Evolutionary conservation across 2,329 filamentous ascomycete species (phyloP).

Genomic region (Plenodomus lindquistii): DNA sequence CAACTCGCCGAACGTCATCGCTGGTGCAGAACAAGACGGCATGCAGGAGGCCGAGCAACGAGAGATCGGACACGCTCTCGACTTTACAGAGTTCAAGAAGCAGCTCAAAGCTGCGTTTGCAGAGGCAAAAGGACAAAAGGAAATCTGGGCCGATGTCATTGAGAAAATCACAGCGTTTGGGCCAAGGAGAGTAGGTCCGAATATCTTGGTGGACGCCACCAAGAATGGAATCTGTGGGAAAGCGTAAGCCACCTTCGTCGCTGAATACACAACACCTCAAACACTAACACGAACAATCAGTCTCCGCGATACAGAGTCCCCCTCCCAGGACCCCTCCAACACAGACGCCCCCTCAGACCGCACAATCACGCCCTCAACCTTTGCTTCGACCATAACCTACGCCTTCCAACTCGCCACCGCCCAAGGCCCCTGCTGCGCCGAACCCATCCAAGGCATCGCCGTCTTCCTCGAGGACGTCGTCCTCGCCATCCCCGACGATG

Average conservation of each 20-base stretch:
- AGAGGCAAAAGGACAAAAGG: conserved; percentile 70
- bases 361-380: conserved; percentile 63
- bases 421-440: conserved; percentile 88
- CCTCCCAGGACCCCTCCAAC: conserved; percentile 39
- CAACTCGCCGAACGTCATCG: conserved; percentile 42
- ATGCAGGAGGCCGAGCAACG: conserved; percentile 57
- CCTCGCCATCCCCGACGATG: conserved; percentile 58
- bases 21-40: conserved; percentile 55
- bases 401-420: conserved; percentile 91
- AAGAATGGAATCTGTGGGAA: conserved; percentile 70
- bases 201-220: conserved; percentile 85
- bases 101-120: conserved; percentile 72
- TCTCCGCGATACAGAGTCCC: conserved; percentile 32
- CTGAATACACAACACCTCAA: no score
- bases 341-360: conserved; percentile 16
- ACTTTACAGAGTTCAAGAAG: conserved; percentile 74
- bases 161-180: conserved; percentile 90
- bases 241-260: conserved; percentile 57
- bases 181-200: conserved; percentile 81
- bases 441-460: conserved; percentile 90
- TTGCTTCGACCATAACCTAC: conserved; percentile 88
- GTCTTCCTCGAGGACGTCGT: conserved; percentile 83
- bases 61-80: conserved; percentile 63
- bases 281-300: conserved; percentile 19
- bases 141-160: conserved; percentile 75